Base-by-base conservation (phyloP, 108 stramenopile genomes). In the Cyclotella atomus region DNA sequence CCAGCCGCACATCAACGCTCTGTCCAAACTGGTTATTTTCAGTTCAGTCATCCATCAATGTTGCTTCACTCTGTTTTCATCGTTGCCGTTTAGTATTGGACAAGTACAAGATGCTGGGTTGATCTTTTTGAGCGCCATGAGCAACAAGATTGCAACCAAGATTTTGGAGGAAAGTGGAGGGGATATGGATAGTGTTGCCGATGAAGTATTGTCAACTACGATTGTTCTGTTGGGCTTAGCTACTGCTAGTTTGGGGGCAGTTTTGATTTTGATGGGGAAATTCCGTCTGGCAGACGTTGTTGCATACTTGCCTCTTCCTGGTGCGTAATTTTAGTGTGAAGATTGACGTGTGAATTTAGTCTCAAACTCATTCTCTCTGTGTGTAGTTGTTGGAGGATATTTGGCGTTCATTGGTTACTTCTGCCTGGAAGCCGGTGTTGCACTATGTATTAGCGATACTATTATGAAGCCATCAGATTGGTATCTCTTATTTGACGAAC, bases 71-170 rank as follows among this genome's bases (percentile, higher is more conserved):
- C 19, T 90, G 7, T 89, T 92, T 45, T 91, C 89, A 2, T 81
- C 88, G 15, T 75, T 98, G 29, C 88, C 95, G 17, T 98, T 97
- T 81, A 89, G 94, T 45, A 96, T 97, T 57, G 97, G 97, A 21
- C 89, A 88, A 33, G 97, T 98, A 17, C 97, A 98, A 81, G 98
- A 99, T 83, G 98, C 98, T 1, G 98, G 98, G 15, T 75, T 98
- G 33, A 97, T 98, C 38, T 98, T 99, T 81, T 79, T 98, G 27
- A 83, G 82, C 25, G 69, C 71, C 66, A 99, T 99, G 95, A 90
- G 94, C 16, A 87, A 89, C 46, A 81, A 47, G 17, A 92, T 98
- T 68, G 97, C 95, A 19, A 74, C 81, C 33, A 59, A 56, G 16
- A 86, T 94, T 57, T 34, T 88, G 69, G 68, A 57, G 36, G 72